Conservation (phyloP, 1,139 yeast genomes). For the Wickerhamomyces sp. region DNA sequence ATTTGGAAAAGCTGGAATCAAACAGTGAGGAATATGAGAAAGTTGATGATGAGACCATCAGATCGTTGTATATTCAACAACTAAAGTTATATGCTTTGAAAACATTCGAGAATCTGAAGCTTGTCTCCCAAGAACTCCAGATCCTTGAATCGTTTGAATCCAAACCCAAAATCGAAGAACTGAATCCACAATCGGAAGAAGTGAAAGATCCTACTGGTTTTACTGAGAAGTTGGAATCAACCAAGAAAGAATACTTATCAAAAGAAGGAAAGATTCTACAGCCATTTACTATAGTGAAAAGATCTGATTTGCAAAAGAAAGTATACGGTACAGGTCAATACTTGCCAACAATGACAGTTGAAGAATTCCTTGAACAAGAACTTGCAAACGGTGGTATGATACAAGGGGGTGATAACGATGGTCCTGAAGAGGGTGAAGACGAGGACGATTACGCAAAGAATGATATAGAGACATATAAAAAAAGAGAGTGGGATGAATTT, state of each 20-base stretch:
- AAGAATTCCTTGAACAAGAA: constrained; percentile 85
- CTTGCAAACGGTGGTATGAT: constrained; percentile 77
- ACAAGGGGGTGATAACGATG: constrained; percentile 41
- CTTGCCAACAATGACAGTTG: constrained; percentile 92
- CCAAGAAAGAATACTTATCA: constrained; percentile 42
- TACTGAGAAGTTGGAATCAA: constrained; percentile 49
- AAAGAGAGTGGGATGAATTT: constrained; percentile 90
- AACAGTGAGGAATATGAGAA: constrained; percentile 31
- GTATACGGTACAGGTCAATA: constrained; percentile 92
- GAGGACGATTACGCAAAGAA: constrained; percentile 44
- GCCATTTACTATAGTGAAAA: constrained; percentile 76
- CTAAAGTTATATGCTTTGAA: constrained; percentile 47
- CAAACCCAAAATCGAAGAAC: constrained; percentile 16
- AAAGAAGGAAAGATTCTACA: constrained; percentile 72
- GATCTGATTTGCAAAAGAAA: constrained; percentile 52
- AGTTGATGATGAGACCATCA: constrained; percentile 57
- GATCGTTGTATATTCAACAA: constrained; percentile 51
- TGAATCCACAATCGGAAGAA: constrained; percentile 11
- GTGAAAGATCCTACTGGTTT: constrained; percentile 34
- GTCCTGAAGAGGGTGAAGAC: constrained; percentile 42
- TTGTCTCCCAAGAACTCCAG: constrained; percentile 51
- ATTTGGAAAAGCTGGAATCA: constrained; percentile 30
- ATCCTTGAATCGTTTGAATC: constrained; percentile 41
- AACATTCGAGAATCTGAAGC: constrained; percentile 50
- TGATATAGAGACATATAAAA: constrained; percentile 54